Percentiles rank a stretch among this genome's conserved stretches.
These are phyloP conservation scores for Pleurotus citrinopileatus DNA, from an alignment of 768 basidiomycete species.

Conservation along the genomic window DNA sequence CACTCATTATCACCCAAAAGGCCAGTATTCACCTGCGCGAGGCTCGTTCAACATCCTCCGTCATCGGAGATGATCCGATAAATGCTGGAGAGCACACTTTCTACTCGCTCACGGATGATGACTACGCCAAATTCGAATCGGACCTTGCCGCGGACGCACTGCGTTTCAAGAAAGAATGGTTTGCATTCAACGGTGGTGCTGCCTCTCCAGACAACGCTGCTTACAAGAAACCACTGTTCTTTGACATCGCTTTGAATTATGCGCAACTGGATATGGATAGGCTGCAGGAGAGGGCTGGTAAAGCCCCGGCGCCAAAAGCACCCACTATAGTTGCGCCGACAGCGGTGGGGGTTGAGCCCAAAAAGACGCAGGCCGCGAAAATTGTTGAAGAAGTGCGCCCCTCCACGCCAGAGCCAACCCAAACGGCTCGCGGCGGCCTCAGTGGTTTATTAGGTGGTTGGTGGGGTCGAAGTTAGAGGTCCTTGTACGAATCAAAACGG, in stretches of 20 bases:
- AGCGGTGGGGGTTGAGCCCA: constrained; percentile 23
- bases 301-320: constrained; percentile 30
- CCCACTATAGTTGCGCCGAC: constrained; percentile 19
- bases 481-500: background rate
- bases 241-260: constrained; percentile 93
- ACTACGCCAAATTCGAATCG: constrained; percentile 52
- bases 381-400: constrained; percentile 47
- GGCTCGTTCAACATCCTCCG: constrained; percentile 49
- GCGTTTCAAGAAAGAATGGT: constrained; percentile 73
- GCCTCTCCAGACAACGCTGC: constrained; percentile 39
- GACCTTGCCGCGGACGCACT: constrained; percentile 43
- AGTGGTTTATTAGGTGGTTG: constrained; percentile 74
- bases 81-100: constrained; percentile 40
- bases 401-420: constrained; percentile 46
- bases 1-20: constrained; percentile 67
- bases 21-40: constrained; percentile 75
- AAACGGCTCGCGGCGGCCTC: constrained; percentile 50
- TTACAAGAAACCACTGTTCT: constrained; percentile 86
- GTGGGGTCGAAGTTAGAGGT: constrained; percentile 59
- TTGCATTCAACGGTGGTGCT: constrained; percentile 70
- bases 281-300: constrained; percentile 69
- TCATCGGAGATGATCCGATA: constrained; percentile 43
- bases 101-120: constrained; percentile 48
- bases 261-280: constrained; percentile 82
- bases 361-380: constrained; percentile 49